Percentiles rank a stretch among this genome's conserved stretches.
These are phyloP conservation scores for Suillus bovinus DNA, from an alignment of 768 basidiomycete species.

Conservation along the genomic window DNA sequence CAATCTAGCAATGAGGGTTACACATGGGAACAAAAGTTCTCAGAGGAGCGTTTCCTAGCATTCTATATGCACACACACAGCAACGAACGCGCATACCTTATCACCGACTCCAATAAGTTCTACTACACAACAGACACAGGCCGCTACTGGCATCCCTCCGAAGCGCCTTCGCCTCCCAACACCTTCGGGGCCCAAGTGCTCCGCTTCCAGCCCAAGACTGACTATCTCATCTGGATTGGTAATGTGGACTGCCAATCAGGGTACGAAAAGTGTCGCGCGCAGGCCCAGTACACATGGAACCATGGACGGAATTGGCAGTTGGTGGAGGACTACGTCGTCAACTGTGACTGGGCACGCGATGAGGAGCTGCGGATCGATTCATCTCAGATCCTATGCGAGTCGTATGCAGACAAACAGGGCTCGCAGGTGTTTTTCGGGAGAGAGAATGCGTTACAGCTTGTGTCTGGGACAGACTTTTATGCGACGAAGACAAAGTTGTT, in stretches of 20 bases:
- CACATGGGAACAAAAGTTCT: constrained; percentile 73
- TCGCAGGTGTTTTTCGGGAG: constrained; percentile 59
- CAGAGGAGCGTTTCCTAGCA: constrained; percentile 66
- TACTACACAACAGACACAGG: constrained; percentile 88
- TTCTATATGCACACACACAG: constrained; percentile 87
- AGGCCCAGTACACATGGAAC: constrained; percentile 72
- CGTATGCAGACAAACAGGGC: constrained; percentile 79
- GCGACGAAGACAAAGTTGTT: constrained; percentile 74
- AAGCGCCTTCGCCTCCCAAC: constrained; percentile 75
- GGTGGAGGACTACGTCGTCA: constrained; percentile 84
- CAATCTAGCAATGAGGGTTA: constrained; percentile 96
- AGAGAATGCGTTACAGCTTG: constrained; percentile 68
- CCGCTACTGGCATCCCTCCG: constrained; percentile 57
- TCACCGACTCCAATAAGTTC: constrained; percentile 64
- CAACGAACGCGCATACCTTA: constrained; percentile 84
- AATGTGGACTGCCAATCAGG: constrained; percentile 59
- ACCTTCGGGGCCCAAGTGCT: constrained; percentile 72
- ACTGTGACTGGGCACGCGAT: constrained; percentile 93
- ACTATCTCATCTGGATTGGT: constrained; percentile 90
- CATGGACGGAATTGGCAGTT: constrained; percentile 76
- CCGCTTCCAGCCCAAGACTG: constrained; percentile 85
- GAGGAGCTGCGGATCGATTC: constrained; percentile 75
- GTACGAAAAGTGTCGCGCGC: constrained; percentile 62
- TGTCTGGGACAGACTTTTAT: constrained; percentile 78
- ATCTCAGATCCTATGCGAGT: constrained; percentile 91